Evolutionary conservation across 1,284 basidiomycete genomes (phyloP), one percentile per base, ranked within the genome.

Genomic region (Vanrija pseudolonga): DNA sequence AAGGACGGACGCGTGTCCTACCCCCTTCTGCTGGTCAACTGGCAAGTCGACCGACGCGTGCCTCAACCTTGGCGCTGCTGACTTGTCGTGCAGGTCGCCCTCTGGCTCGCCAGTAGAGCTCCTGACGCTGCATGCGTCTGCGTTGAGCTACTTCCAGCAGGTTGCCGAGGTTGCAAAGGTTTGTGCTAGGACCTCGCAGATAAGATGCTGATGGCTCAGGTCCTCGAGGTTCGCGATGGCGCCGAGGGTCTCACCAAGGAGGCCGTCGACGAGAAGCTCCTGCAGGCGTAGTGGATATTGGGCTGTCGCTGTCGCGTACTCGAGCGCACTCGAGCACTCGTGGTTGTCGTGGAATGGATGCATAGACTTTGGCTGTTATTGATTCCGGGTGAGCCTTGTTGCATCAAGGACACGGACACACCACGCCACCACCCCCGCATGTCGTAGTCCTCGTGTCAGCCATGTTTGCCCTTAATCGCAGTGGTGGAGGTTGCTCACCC

Each of bases 1-100:
- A 73, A 71, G 6, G 94, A 97, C 66, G 93, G 93, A 3, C 82
- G 94, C 37, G 85, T 82, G 57, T 92, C 89, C 1, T 92, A 87
- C 67, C 90, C 90, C 2, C 79, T 93, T 15, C 84, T 90, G 3
- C 79, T 94, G 49, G 78, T 95, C 73, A 92, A 93, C 77, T 94
- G 90, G 90, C 83, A 49, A 43, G 66, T 60, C 23, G 11, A 28
- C 18, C 23, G 11, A 28, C 18, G 19, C 18, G 32, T 45, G 6
- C 23, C n/a, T 8, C 23, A 1, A 3, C n/a, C 38, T 4, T 41
- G 38, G 43, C 43, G 3, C 11, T 39, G 38, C 61, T 65, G 38
- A 56, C 48, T 9, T 4, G 4, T 40, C 22, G 19, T 9, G 5
- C 57, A 76, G 73, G 73, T 67, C 83, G 18, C 90, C 90, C 19